A percentile compares a stretch with the other conserved stretches of the same genome.
These are phyloP conservation scores for Diaporthe longicolla DNA, from an alignment of 2,329 filamentous ascomycete genomes.

Conservation along the genomic window DNA sequence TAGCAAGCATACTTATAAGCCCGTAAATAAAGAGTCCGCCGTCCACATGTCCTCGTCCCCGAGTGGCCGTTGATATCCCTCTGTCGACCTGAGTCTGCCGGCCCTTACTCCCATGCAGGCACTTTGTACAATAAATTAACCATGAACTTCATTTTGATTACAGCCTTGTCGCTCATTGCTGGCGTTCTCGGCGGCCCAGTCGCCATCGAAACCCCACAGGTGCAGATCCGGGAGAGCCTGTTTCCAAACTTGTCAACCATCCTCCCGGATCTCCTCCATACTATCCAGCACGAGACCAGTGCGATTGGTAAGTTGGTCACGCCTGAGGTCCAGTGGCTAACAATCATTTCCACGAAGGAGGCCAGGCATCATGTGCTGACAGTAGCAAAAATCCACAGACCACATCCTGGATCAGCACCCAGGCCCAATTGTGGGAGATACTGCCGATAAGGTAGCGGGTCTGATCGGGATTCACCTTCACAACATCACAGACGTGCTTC, in stretches of 20 bases:
- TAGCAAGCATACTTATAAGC: neutral
- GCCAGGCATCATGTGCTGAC: neutral
- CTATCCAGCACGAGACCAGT: neutral
- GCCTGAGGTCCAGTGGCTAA: neutral
- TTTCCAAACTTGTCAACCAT: neutral
- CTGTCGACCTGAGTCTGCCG: neutral
- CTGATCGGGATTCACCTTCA: neutral
- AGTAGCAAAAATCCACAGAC: neutral
- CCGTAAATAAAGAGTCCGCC: neutral
- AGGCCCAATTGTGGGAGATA: neutral
- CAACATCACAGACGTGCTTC: neutral
- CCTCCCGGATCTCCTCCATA: neutral
- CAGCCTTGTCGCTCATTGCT: neutral
- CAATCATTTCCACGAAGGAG: neutral
- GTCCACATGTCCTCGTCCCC: neutral
- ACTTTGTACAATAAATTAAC: neutral
- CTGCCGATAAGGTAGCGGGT: neutral
- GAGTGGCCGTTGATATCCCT: neutral
- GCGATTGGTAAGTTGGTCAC: conserved; percentile 1
- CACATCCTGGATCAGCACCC: neutral
- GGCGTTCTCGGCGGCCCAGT: neutral
- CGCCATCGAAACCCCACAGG: neutral
- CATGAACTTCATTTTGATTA: conserved; percentile 19
- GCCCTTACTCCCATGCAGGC: neutral
- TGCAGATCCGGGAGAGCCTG: neutral